These are phyloP conservation scores for Sporothrix brasiliensis DNA, from an alignment of 2,329 filamentous ascomycete genomes.

Conservation along the genomic window DNA sequence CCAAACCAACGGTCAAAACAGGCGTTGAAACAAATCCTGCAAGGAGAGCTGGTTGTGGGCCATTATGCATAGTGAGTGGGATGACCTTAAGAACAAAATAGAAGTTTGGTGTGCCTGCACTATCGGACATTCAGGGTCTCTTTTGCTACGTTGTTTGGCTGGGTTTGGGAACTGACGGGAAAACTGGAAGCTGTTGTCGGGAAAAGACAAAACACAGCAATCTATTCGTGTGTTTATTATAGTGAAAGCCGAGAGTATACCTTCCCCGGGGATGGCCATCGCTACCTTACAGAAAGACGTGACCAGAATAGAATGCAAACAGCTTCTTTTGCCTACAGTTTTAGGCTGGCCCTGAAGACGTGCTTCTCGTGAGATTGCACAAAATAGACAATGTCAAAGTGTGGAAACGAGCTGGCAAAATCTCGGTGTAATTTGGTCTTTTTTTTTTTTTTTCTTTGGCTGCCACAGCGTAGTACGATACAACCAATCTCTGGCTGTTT, in stretches of 20 bases:
- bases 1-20: neutral
- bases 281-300: neutral
- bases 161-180: neutral
- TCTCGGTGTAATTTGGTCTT: conserved; percentile 15
- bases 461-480: neutral
- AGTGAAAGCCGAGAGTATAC: neutral
- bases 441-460: neutral
- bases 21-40: conserved; percentile 22
- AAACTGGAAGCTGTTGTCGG: conserved; percentile 13
- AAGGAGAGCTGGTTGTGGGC: neutral
- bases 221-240: neutral
- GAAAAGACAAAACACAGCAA: neutral
- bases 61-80: conserved; percentile 10
- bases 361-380: conserved; percentile 4
- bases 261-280: no score
- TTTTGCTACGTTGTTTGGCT: neutral
- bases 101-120: neutral
- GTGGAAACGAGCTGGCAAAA: conserved; percentile 12
- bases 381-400: neutral
- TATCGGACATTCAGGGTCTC: neutral
- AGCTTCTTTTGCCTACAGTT: neutral
- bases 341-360: neutral
- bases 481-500: neutral
- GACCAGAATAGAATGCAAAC: neutral
- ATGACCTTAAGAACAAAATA: neutral